phyloP scores from a whole-genome alignment of 148 eudicot genomes.

The Mesembryanthemum crystallinum region DNA sequence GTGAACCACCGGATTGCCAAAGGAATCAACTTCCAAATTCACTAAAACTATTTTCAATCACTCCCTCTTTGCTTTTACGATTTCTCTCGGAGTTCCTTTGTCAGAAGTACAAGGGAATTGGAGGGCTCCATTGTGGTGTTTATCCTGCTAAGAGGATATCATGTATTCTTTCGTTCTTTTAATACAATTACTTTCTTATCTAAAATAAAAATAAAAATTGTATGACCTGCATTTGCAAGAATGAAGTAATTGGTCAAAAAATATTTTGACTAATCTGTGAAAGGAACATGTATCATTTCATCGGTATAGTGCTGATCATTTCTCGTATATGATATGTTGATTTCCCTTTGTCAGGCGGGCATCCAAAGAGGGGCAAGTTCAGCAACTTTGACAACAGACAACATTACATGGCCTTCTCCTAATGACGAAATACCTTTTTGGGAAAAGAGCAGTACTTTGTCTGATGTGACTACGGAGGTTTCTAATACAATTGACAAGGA shows the following conservation, averaged over 20 bases:
- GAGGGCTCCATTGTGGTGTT: too few relatives aligned
- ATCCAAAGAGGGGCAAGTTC: constrained; percentile 28
- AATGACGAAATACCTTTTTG: constrained; percentile 69
- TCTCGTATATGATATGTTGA: neutral
- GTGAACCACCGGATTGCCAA: too few relatives aligned
- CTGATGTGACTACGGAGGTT: constrained; percentile 33
- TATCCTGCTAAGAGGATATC: too few relatives aligned
- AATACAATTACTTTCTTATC: too few relatives aligned
- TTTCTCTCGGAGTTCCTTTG: too few relatives aligned
- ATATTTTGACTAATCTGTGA: neutral
- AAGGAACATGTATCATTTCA: neutral
- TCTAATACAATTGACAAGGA: constrained; percentile 42
- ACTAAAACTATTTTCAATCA: too few relatives aligned
- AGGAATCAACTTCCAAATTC: too few relatives aligned
- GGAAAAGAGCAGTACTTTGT: constrained; percentile 45
- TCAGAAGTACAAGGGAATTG: too few relatives aligned
- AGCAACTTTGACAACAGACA: constrained; percentile 26
- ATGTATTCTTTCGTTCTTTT: too few relatives aligned
- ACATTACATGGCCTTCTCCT: constrained; percentile 69
- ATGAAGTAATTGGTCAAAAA: neutral
- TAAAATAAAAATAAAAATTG: too few relatives aligned
- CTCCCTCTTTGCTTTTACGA: too few relatives aligned
- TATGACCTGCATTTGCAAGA: neutral
- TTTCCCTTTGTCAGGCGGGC: constrained; percentile 32
- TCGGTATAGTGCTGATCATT: neutral